Evolutionary conservation across 805 yeast genomes (phyloP).

Genomic region (Clavispora vitiphila): DNA sequence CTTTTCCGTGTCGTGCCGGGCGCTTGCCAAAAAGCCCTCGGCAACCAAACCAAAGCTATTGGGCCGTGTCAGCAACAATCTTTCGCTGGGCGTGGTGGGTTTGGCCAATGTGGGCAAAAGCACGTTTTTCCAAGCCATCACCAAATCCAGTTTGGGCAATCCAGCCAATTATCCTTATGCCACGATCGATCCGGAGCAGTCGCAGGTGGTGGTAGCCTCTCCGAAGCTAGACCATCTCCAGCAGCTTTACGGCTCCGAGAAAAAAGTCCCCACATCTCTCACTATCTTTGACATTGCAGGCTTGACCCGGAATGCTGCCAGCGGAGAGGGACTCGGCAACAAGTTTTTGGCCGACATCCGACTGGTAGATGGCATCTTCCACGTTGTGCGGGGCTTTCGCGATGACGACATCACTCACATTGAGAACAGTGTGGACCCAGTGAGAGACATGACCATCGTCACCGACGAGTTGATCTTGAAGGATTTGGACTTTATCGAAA

Average conservation of each 20-base stretch:
- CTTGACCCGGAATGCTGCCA: slow-evolving; percentile 91
- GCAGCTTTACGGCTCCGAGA: slow-evolving; percentile 73
- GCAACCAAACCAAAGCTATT: slow-evolving; percentile 8
- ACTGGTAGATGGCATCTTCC: slow-evolving; percentile 96
- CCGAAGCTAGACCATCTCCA: slow-evolving; percentile 75
- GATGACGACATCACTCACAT: slow-evolving; percentile 18
- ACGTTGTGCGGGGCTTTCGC: slow-evolving; percentile 83
- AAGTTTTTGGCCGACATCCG: slow-evolving; percentile 95
- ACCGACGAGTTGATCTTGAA: slow-evolving; percentile 60
- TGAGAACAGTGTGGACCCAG: slow-evolving; percentile 16
- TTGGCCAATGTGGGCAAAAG: slow-evolving; percentile 95
- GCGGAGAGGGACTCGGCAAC: slow-evolving; percentile 97
- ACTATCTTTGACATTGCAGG: slow-evolving; percentile 98
- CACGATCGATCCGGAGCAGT: slow-evolving; percentile 97
- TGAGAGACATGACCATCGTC: slow-evolving; percentile 17
- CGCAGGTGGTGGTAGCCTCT: slow-evolving; percentile 91
- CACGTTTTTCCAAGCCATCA: slow-evolving; percentile 95
- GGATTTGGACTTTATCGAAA: slow-evolving; percentile 60
- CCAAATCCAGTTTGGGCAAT: slow-evolving; percentile 85
- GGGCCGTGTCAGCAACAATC: slow-evolving; percentile 16
- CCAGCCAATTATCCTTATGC: slow-evolving; percentile 99
- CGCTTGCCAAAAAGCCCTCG: slow-evolving; percentile 10
- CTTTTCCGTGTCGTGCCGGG: slow-evolving; percentile 9
- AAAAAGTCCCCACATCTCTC: slow-evolving; percentile 85
- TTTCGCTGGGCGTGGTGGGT: slow-evolving; percentile 77